Percentiles rank a stretch among this genome's conserved stretches.
Evolutionary conservation across 768 basidiomycete species (phyloP).

Genomic region (Hygrophorus pudorinus): DNA sequence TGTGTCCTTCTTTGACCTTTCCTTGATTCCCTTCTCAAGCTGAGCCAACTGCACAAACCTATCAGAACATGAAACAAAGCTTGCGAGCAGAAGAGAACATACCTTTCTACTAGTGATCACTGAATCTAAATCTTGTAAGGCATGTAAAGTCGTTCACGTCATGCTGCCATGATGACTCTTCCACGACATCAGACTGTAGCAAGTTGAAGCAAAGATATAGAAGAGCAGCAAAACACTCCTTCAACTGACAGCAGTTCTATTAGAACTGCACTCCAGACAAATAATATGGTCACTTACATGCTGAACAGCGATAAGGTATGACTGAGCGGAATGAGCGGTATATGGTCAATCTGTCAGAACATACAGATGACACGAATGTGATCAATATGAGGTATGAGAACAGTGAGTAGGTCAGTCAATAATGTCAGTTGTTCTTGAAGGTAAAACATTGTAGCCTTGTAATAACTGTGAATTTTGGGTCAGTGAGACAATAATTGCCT

Average conservation of each 20-base stretch:
- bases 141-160: too few species aligned
- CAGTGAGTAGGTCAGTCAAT: too few species aligned
- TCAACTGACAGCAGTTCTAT: slow-evolving; percentile 45
- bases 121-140: too few species aligned
- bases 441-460: slow-evolving; percentile 94
- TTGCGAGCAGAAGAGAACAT: slow-evolving; percentile 7
- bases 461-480: slow-evolving; percentile 49
- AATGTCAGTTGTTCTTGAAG: slow-evolving; percentile 90
- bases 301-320: too few species aligned
- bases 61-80: too few species aligned
- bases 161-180: slow-evolving; percentile 94
- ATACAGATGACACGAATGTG: slow-evolving; percentile 92
- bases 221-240: slow-evolving; percentile 91
- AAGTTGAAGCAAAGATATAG: slow-evolving; percentile 93
- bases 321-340: too few species aligned
- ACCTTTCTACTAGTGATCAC: slow-evolving; percentile 72
- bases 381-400: slow-evolving; percentile 89
- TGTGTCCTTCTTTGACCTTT: slow-evolving; percentile 75
- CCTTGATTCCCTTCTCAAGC: slow-evolving; percentile 85
- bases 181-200: slow-evolving; percentile 84
- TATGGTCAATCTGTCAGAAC: too few species aligned
- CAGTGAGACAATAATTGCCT: slow-evolving; percentile 5
- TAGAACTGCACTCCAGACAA: slow-evolving; percentile 19
- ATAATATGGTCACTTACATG: too few species aligned
- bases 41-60: slow-evolving; percentile 51